Evolutionary conservation across 1,284 basidiomycete species (phyloP).

Genomic region (Apiotrichum sp.): DNA sequence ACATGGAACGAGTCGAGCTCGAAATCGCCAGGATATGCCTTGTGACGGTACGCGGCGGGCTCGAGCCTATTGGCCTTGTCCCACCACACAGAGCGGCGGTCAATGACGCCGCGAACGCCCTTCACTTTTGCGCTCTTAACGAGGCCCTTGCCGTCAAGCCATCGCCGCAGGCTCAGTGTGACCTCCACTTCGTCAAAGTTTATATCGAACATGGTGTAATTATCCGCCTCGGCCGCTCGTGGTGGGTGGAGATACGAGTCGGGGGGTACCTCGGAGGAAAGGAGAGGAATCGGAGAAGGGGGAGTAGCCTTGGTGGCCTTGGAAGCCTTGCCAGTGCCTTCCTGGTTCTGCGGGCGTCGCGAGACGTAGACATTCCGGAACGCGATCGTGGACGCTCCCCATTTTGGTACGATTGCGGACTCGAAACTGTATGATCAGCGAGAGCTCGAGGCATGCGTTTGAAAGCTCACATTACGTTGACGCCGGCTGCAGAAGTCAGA

Average conservation of each 20-base stretch:
- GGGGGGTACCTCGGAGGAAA: conserved; percentile 34
- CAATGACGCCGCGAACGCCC: conserved; percentile 88
- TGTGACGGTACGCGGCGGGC: conserved; percentile 73
- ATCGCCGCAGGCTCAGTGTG: conserved; percentile 82
- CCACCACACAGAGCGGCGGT: conserved; percentile 83
- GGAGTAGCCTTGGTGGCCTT: conserved; percentile 22
- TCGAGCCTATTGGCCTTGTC: conserved; percentile 71
- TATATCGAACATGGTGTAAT: conserved; percentile 84
- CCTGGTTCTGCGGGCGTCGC: conserved; percentile 56
- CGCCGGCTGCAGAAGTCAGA: conserved; percentile 84
- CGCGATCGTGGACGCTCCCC: conserved; percentile 90
- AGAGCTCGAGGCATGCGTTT: neutral
- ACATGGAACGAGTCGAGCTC: conserved; percentile 82
- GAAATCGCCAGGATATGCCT: conserved; percentile 74
- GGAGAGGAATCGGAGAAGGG: conserved; percentile 34
- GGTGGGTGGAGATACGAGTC: conserved; percentile 32
- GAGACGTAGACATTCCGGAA: conserved; percentile 97
- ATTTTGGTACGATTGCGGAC: conserved; percentile 94
- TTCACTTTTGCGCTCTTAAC: conserved; percentile 85
- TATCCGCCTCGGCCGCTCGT: conserved; percentile 42
- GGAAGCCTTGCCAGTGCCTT: conserved; percentile 20
- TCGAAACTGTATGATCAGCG: conserved; percentile 57
- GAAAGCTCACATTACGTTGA: conserved; percentile 65
- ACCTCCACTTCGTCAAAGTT: conserved; percentile 94
- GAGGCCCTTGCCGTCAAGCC: conserved; percentile 94